Conservation (phyloP, 495 filamentous ascomycete species). For the Apodospora peruviana region DNA sequence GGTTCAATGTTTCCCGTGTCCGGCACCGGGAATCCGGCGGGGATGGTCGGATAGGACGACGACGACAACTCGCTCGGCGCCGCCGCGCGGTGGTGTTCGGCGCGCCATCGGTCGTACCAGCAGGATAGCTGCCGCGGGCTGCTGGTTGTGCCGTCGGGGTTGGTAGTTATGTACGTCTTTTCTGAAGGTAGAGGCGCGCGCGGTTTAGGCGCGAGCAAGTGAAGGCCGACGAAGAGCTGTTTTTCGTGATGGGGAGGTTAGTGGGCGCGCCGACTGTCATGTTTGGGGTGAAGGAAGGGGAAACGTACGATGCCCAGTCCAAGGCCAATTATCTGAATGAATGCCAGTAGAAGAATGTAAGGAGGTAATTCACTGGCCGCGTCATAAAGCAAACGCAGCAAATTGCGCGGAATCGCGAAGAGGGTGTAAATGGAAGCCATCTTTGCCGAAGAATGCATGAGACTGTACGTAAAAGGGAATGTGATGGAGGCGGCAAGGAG, state of each 20-base stretch:
- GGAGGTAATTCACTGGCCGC: not conserved
- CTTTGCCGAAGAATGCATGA: too few relatives aligned
- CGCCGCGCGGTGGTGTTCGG: too few relatives aligned
- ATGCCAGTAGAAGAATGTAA: not conserved
- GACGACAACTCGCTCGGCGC: constrained; percentile 41
- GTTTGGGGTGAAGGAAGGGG: too few relatives aligned
- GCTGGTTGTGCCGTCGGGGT: constrained; percentile 56
- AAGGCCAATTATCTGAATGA: not conserved
- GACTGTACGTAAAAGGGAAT: too few relatives aligned
- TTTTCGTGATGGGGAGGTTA: not conserved
- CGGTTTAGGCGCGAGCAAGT: constrained; percentile 73
- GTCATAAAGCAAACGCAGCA: constrained; percentile 10
- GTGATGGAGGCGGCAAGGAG: not conserved
- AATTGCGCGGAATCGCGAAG: not conserved
- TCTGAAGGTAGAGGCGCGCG: constrained; percentile 71
- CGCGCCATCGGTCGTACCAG: constrained; percentile 72
- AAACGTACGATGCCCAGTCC: not conserved
- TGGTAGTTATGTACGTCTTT: constrained; percentile 75
- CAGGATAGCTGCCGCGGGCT: constrained; percentile 63
- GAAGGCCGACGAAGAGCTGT: constrained; percentile 60
- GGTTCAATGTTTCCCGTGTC: constrained; percentile 37
- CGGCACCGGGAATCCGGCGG: constrained; percentile 24
- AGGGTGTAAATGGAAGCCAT: too few relatives aligned
- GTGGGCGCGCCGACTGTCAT: too few relatives aligned
- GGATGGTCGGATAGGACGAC: constrained; percentile 25